Percentiles rank a stretch among this genome's conserved stretches.
Conservation (phyloP, 73 alveolate species). For the Paramecium tetraurelia region DNA sequence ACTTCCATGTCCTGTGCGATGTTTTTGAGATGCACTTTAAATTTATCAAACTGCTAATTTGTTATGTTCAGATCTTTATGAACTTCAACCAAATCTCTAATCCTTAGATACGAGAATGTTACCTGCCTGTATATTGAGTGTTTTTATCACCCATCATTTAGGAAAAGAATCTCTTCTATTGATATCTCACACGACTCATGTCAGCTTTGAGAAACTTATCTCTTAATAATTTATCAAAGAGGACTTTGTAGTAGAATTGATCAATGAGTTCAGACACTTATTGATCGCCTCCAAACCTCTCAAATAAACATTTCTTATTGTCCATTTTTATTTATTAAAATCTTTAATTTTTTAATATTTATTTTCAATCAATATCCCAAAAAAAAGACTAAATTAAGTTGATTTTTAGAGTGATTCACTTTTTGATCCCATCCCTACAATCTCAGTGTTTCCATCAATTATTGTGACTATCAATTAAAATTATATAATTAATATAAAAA, state of each 20-base stretch:
- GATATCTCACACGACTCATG: slow-evolving; percentile 32
- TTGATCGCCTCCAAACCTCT: slow-evolving; percentile 46
- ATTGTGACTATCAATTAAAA: not conserved
- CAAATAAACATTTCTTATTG: slow-evolving; percentile 22
- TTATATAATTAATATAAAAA: not conserved
- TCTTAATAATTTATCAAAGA: slow-evolving; percentile 39
- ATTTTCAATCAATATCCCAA: not conserved
- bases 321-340: not conserved
- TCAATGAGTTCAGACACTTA: slow-evolving; percentile 42
- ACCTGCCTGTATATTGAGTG: slow-evolving; percentile 50
- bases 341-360: not conserved
- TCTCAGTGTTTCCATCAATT: not conserved
- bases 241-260: slow-evolving; percentile 33
- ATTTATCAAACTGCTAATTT: slow-evolving; percentile 40
- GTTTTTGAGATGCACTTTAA: slow-evolving; percentile 18
- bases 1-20: slow-evolving; percentile 29
- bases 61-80: slow-evolving; percentile 1
- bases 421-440: not conserved
- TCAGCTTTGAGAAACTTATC: slow-evolving; percentile 47
- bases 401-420: not conserved
- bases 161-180: slow-evolving; percentile 23
- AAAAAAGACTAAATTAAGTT: not conserved
- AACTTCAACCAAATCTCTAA: slow-evolving; percentile 33
- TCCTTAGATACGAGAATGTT: not conserved
- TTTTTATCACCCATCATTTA: slow-evolving; percentile 44